A percentile compares a stretch with the other conserved stretches of the same genome.
Evolutionary conservation across 495 filamentous ascomycete species (phyloP).

Genomic region (Parathielavia hyrcaniae): DNA sequence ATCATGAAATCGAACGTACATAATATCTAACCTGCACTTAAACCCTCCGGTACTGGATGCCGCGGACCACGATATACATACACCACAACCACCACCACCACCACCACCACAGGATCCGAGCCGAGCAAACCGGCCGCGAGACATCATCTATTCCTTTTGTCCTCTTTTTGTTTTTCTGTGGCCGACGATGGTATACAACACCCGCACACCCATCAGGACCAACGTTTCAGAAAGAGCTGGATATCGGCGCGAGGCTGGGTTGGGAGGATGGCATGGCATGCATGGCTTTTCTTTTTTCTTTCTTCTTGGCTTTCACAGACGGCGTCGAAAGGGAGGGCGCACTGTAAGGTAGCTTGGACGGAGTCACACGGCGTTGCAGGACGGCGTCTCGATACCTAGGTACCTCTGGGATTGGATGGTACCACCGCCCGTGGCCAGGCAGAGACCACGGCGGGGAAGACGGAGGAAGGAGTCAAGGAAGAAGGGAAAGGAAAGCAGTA

Average conservation of each 20-base stretch:
- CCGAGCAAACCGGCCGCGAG: neutral
- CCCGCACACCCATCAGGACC: too few relatives aligned
- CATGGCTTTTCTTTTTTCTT: too few relatives aligned
- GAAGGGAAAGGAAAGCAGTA: too few relatives aligned
- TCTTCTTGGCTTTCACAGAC: too few relatives aligned
- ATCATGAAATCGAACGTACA: neutral
- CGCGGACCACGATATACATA: neutral
- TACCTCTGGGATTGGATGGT: neutral
- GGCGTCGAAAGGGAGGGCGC: neutral
- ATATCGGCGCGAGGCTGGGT: too few relatives aligned
- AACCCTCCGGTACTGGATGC: neutral
- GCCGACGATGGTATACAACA: too few relatives aligned
- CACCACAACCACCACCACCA: neutral
- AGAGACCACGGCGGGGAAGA: too few relatives aligned
- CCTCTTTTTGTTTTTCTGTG: too few relatives aligned
- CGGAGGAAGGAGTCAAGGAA: too few relatives aligned
- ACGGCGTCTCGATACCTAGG: conserved; percentile 14
- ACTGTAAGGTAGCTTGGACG: neutral
- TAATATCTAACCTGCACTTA: neutral
- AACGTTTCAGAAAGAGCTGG: too few relatives aligned
- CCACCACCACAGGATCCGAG: neutral
- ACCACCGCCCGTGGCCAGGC: too few relatives aligned
- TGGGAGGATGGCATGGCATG: neutral
- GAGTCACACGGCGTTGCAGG: conserved; percentile 19
- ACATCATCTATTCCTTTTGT: neutral